Conservation (phyloP, 2,329 filamentous ascomycete species). For the Xylariaceae sp. region DNA sequence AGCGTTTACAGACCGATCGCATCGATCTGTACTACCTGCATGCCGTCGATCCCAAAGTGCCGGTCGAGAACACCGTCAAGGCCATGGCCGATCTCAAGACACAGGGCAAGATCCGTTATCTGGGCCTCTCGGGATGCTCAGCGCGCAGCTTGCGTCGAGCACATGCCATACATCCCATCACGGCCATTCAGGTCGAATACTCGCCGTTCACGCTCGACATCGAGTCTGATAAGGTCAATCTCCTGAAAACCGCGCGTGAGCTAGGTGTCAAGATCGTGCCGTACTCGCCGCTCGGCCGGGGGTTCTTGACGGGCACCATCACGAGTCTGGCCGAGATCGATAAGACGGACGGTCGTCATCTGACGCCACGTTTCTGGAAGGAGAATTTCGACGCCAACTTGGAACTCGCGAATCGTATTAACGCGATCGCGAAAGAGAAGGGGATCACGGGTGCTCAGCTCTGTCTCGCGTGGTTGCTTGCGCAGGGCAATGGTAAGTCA, state of each 20-base stretch:
- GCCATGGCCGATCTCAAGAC: conserved; percentile 44
- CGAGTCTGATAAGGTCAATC: conserved; percentile 44
- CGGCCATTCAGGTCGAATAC: conserved; percentile 49
- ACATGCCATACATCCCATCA: conserved; percentile 42
- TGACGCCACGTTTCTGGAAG: conserved; percentile 39
- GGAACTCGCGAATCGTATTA: conserved; percentile 28
- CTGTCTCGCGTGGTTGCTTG: conserved; percentile 49
- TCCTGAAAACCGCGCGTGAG: conserved; percentile 48
- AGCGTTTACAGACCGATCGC: conserved; percentile 43
- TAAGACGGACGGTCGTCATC: conserved; percentile 35
- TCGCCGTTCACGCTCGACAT: conserved; percentile 52
- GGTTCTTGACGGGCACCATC: conserved; percentile 46
- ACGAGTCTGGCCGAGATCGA: conserved; percentile 41
- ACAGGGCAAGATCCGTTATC: conserved; percentile 48
- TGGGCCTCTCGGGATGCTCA: conserved; percentile 46
- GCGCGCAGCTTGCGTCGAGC: conserved; percentile 44
- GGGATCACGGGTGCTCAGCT: conserved; percentile 46
- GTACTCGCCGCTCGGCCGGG: conserved; percentile 52
- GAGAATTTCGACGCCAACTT: conserved; percentile 49
- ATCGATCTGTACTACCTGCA: conserved; percentile 53
- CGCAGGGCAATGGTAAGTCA: conserved; percentile 38
- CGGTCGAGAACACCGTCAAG: conserved; percentile 43
- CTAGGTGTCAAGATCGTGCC: conserved; percentile 50
- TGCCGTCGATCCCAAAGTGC: conserved; percentile 41
- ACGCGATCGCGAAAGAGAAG: conserved; percentile 28